These are phyloP conservation scores for Cucurbitaria berberidis DNA, from an alignment of 2,329 filamentous ascomycete species.

Conservation along the genomic window DNA sequence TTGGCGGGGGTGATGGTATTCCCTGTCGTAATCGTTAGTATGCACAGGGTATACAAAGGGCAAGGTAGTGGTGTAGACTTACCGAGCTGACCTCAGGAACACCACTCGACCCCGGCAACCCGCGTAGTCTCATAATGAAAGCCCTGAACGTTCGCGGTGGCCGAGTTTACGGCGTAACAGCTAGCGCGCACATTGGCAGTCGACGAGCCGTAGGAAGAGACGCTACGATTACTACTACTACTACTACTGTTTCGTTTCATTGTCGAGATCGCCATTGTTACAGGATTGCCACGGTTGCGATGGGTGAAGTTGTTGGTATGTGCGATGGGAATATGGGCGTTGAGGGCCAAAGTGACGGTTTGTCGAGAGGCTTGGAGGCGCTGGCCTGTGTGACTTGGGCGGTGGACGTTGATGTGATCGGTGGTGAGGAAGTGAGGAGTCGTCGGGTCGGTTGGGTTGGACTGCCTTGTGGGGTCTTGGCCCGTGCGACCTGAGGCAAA, in stretches of 20 bases:
- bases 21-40: conserved; percentile 58
- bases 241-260: conserved; percentile 71
- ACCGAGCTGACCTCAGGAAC: conserved; percentile 55
- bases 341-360: not conserved
- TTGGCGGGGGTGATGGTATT: conserved; percentile 82
- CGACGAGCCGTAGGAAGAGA: conserved; percentile 62
- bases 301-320: conserved; percentile 1
- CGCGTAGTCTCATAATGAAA: conserved; percentile 74
- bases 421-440: conserved; percentile 26
- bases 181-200: conserved; percentile 83
- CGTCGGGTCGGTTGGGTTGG: not conserved
- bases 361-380: not conserved
- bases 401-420: conserved; percentile 16
- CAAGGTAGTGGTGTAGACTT: conserved; percentile 18
- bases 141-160: conserved; percentile 65
- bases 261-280: conserved; percentile 72
- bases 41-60: not conserved
- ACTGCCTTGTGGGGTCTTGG: conserved; percentile 13
- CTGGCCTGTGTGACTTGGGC: conserved; percentile 10
- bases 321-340: conserved; percentile 2
- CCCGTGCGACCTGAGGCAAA: conserved; percentile 9
- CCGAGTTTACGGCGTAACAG: conserved; percentile 80
- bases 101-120: conserved; percentile 66
- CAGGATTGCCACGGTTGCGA: conserved; percentile 54
- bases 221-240: conserved; percentile 68